Conservation (phyloP, 148 eudicot genomes). For the Fagopyrum homotropicum region DNA sequence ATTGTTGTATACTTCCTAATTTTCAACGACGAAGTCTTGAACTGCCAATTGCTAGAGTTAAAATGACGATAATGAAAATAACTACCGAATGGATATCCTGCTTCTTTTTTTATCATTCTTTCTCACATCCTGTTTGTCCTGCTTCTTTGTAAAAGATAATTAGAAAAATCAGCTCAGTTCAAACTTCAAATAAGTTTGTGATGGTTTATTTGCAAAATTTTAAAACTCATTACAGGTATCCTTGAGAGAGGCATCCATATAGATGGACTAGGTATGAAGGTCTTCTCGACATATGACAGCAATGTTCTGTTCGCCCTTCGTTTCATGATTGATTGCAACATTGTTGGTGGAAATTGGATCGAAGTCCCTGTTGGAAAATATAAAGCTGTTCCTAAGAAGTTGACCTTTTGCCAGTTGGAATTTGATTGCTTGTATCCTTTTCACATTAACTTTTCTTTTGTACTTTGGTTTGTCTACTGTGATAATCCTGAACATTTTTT, state of each 20-base stretch:
- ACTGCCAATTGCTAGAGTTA: background rate
- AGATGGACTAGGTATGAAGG: slow-evolving; percentile 84
- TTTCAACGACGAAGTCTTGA: background rate
- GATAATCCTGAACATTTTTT: background rate
- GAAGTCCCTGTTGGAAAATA: slow-evolving; percentile 78
- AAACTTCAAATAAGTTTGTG: background rate
- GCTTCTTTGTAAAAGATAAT: background rate
- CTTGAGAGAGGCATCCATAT: slow-evolving; percentile 90
- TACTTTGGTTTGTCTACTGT: slow-evolving; percentile 1
- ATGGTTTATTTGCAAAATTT: background rate
- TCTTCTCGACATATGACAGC: slow-evolving; percentile 92
- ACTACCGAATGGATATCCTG: background rate
- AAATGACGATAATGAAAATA: background rate
- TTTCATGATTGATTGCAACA: slow-evolving; percentile 92
- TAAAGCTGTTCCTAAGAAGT: slow-evolving; percentile 44
- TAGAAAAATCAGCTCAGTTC: background rate
- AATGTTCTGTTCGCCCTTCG: slow-evolving; percentile 91
- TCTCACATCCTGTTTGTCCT: background rate
- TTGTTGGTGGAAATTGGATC: slow-evolving; percentile 98
- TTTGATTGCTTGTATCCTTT: slow-evolving; percentile 94
- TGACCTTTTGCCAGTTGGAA: slow-evolving; percentile 84
- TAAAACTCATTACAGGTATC: slow-evolving; percentile 40
- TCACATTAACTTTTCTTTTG: background rate
- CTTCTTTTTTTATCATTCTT: background rate
- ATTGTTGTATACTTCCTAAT: slow-evolving; percentile 8